These are phyloP conservation scores for Kondoa malvinella DNA, from an alignment of 768 basidiomycete genomes.

Conservation along the genomic window DNA sequence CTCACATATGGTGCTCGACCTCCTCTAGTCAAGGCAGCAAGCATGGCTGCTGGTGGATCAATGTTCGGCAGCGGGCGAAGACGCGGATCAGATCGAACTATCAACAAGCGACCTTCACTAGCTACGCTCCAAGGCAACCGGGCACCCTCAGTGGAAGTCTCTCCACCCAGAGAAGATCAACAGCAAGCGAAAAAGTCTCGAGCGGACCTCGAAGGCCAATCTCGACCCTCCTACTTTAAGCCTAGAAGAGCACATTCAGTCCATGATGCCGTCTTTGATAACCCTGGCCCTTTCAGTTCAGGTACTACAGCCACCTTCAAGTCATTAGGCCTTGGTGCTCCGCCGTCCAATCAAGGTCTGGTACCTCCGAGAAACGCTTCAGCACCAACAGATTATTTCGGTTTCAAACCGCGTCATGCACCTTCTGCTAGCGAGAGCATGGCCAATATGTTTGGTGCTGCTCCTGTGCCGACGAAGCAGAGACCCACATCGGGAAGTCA, in stretches of 20 bases:
- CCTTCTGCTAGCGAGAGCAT: not conserved
- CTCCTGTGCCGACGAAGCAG: not conserved
- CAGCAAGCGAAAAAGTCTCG: not conserved
- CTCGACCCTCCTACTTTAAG: constrained; percentile 1
- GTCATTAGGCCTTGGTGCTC: not conserved
- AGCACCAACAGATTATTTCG: not conserved
- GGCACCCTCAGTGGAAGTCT: constrained; percentile 2
- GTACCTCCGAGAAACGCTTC: not conserved
- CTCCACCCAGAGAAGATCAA: not conserved
- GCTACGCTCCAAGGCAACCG: not conserved
- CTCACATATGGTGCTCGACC: not conserved
- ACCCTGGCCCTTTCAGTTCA: not conserved
- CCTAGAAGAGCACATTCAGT: not conserved
- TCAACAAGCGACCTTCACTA: not conserved
- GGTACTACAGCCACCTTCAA: not conserved
- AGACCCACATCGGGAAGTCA: not conserved
- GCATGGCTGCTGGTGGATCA: not conserved
- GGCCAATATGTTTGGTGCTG: not conserved
- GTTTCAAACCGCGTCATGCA: not conserved
- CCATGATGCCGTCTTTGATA: not conserved
- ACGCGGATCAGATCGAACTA: not conserved
- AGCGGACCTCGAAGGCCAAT: not conserved
- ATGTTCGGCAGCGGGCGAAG: not conserved
- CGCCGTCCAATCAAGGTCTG: not conserved
- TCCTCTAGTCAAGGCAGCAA: not conserved